Percentiles rank a stretch among this genome's conserved stretches.
These are phyloP conservation scores for Aspergillus glaucus DNA, from an alignment of 2,329 filamentous ascomycete species.

Conservation along the genomic window DNA sequence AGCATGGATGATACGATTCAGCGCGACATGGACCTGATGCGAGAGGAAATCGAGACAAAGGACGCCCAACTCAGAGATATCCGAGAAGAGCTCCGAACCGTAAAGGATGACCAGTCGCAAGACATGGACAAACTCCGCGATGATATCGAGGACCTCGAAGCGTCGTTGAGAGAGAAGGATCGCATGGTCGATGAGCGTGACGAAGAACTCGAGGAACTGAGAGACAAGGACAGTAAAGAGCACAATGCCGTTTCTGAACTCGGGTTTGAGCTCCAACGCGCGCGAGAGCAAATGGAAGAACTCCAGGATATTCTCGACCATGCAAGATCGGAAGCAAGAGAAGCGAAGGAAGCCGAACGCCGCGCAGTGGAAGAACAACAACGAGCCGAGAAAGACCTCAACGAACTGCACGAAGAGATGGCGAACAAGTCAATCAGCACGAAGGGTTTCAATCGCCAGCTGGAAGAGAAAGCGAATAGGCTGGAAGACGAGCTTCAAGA, in stretches of 20 bases:
- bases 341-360: conserved; percentile 40
- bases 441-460: conserved; percentile 66
- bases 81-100: conserved; percentile 51
- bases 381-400: conserved; percentile 49
- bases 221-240: conserved; percentile 41
- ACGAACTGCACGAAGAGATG: conserved; percentile 66
- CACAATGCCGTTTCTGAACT: conserved; percentile 40
- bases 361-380: conserved; percentile 49
- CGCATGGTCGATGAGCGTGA: conserved; percentile 66
- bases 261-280: conserved; percentile 44
- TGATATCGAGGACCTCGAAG: conserved; percentile 69
- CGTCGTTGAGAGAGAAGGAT: conserved; percentile 69
- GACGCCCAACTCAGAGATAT: conserved; percentile 37
- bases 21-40: conserved; percentile 50
- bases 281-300: conserved; percentile 39
- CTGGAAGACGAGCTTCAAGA: conserved; percentile 61
- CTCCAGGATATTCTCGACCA: conserved; percentile 38
- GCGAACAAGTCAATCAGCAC: conserved; percentile 71
- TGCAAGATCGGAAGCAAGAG: conserved; percentile 29
- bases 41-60: conserved; percentile 45
- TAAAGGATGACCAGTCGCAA: conserved; percentile 50
- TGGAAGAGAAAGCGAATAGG: conserved; percentile 63
- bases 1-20: conserved; percentile 66
- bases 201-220: conserved; percentile 65
- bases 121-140: conserved; percentile 63